A percentile compares a stretch with the other conserved stretches of the same genome.
These are phyloP conservation scores for Botrytis paeoniae DNA, from an alignment of 2,329 filamentous ascomycete species.

Conservation along the genomic window DNA sequence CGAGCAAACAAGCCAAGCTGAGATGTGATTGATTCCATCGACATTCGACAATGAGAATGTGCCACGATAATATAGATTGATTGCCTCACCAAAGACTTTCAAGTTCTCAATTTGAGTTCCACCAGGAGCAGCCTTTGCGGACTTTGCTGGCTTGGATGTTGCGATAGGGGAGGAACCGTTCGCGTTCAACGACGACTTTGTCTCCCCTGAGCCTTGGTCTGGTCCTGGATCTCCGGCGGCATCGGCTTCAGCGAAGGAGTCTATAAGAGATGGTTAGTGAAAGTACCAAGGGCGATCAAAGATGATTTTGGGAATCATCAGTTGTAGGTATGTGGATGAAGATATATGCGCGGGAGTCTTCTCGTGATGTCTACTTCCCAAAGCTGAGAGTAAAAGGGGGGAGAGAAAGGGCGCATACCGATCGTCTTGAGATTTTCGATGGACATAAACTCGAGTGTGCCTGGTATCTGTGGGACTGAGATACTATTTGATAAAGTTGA, in stretches of 20 bases:
- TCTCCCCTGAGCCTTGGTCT: slow-evolving; percentile 19
- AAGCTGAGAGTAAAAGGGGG: not conserved
- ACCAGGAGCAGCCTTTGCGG: slow-evolving; percentile 12
- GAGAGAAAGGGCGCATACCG: slow-evolving; percentile 55
- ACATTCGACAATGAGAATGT: slow-evolving; percentile 26
- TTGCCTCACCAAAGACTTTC: slow-evolving; percentile 20
- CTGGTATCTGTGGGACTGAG: slow-evolving; percentile 41
- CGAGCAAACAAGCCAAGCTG: not conserved
- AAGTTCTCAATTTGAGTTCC: slow-evolving; percentile 21
- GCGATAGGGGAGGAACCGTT: slow-evolving; percentile 7
- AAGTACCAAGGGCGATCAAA: not conserved
- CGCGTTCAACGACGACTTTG: slow-evolving; percentile 8
- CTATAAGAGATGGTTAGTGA: slow-evolving; percentile 15
- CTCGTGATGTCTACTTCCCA: not conserved
- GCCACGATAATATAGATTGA: not conserved
- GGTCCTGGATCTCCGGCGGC: slow-evolving; percentile 21
- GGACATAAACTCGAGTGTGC: slow-evolving; percentile 90
- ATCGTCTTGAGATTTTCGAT: slow-evolving; percentile 98
- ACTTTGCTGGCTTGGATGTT: slow-evolving; percentile 2
- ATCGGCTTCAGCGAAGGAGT: slow-evolving; percentile 22
- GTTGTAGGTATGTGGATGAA: not conserved
- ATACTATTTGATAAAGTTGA: slow-evolving; percentile 15
- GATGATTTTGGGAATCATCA: not conserved
- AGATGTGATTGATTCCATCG: slow-evolving; percentile 26
- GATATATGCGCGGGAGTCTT: not conserved